Percentiles rank a stretch among this genome's conserved stretches.
phyloP scores from a whole-genome alignment of 768 basidiomycete species.

The Mycena pura region DNA sequence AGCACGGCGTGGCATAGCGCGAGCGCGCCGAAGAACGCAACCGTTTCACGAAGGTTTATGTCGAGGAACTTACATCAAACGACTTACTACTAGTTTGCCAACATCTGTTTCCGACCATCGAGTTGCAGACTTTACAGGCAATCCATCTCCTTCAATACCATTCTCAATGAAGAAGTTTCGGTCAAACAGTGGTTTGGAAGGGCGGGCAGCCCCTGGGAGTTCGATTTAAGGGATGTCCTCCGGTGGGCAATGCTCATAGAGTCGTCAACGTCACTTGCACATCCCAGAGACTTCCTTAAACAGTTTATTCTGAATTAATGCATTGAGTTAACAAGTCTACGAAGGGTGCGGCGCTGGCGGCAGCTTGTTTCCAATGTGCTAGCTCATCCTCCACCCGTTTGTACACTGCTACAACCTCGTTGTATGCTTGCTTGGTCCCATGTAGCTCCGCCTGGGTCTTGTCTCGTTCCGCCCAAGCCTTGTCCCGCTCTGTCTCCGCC shows the following conservation, averaged over 20 bases:
- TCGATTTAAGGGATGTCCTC: conserved; percentile 93
- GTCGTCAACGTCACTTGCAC: conserved; percentile 35
- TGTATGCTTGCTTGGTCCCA: no score
- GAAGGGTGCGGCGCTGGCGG: no score
- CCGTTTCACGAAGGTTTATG: conserved; percentile 96
- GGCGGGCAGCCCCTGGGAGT: conserved; percentile 94
- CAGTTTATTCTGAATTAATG: no score
- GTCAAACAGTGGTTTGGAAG: conserved; percentile 70
- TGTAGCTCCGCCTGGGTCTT: no score
- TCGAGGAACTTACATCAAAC: conserved; percentile 79
- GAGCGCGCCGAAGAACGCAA: no score
- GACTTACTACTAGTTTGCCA: conserved; percentile 84
- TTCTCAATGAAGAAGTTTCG: conserved; percentile 71
- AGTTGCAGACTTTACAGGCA: conserved; percentile 56
- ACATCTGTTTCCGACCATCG: conserved; percentile 70
- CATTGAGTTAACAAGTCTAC: no score
- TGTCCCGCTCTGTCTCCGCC: no score
- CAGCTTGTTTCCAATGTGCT: no score
- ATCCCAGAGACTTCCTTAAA: conserved; percentile 72
- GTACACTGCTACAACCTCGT: no score
- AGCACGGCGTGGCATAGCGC: no score
- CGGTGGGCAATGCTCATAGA: conserved; percentile 79
- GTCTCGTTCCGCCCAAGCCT: no score
- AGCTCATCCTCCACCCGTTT: no score
- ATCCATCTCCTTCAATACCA: conserved; percentile 88